phyloP scores from a whole-genome alignment of 257 asterid genomes.

The Solanum acaule region DNA sequence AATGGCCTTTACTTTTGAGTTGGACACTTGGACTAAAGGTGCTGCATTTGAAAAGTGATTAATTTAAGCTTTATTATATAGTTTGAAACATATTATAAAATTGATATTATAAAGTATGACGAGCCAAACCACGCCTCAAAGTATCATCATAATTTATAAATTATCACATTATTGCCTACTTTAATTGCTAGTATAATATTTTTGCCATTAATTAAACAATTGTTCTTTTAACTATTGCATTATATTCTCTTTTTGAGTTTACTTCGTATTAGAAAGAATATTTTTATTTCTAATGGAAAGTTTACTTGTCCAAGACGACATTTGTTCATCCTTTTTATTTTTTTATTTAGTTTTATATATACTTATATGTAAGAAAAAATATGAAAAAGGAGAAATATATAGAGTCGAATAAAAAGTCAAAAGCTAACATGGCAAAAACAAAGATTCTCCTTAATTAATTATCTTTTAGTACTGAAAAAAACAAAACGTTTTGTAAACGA shows the following conservation, averaged over 20 bases:
- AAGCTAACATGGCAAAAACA: background rate
- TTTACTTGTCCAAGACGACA: too few species aligned
- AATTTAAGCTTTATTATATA: background rate
- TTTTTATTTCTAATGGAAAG: too few species aligned
- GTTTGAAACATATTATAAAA: background rate
- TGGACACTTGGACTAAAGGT: background rate
- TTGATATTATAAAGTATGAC: background rate
- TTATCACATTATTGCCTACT: background rate
- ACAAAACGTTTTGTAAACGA: too few species aligned
- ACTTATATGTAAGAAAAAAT: background rate
- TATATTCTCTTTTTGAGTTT: background rate
- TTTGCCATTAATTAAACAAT: background rate
- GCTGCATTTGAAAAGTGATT: background rate
- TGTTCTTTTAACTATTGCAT: background rate
- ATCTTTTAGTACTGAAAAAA: too few species aligned
- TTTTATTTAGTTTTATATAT: too few species aligned
- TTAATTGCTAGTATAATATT: background rate
- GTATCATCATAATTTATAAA: background rate
- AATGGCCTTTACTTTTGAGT: background rate
- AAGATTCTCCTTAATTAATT: background rate
- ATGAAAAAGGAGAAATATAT: background rate
- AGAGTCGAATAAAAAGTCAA: background rate
- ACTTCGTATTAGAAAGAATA: too few species aligned
- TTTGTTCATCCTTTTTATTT: too few species aligned
- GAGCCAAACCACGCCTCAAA: background rate